Evolutionary conservation across 1,284 basidiomycete genomes (phyloP).

Genomic region (Microbotryum intermedium): DNA sequence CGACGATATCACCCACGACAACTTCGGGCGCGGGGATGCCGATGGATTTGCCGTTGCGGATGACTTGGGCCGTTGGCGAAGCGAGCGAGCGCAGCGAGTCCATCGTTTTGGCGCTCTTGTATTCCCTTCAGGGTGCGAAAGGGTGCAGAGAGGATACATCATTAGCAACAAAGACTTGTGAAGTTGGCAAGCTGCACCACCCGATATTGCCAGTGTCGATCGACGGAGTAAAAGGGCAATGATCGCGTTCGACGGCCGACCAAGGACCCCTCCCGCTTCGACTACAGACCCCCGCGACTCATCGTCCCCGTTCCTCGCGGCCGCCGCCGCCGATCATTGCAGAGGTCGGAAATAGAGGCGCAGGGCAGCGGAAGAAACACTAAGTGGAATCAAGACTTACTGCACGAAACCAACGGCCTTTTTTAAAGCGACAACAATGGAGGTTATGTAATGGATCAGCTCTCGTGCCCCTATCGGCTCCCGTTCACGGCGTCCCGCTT

Average conservation of each 20-base stretch:
- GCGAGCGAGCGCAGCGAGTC: slow-evolving; percentile 51
- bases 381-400: slow-evolving; percentile 1
- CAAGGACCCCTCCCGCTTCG: too few relatives aligned
- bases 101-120: slow-evolving; percentile 53
- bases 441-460: too few relatives aligned
- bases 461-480: too few relatives aligned
- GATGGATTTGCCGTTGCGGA: slow-evolving; percentile 48
- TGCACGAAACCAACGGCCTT: slow-evolving; percentile 16
- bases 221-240: too few relatives aligned
- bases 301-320: too few relatives aligned
- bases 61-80: slow-evolving; percentile 54
- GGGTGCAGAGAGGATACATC: neutral
- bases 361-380: neutral
- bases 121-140: slow-evolving; percentile 38
- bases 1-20: slow-evolving; percentile 47
- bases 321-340: too few relatives aligned
- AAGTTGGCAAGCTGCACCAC: too few relatives aligned
- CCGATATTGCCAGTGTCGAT: too few relatives aligned
- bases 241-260: too few relatives aligned
- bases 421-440: too few relatives aligned
- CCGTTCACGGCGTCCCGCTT: too few relatives aligned
- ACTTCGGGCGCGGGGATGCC: slow-evolving; percentile 53
- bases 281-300: too few relatives aligned
- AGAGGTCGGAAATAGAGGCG: neutral
- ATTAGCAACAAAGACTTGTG: neutral